phyloP scores from a whole-genome alignment of 768 basidiomycete species.

The Lactifluus volemus region DNA sequence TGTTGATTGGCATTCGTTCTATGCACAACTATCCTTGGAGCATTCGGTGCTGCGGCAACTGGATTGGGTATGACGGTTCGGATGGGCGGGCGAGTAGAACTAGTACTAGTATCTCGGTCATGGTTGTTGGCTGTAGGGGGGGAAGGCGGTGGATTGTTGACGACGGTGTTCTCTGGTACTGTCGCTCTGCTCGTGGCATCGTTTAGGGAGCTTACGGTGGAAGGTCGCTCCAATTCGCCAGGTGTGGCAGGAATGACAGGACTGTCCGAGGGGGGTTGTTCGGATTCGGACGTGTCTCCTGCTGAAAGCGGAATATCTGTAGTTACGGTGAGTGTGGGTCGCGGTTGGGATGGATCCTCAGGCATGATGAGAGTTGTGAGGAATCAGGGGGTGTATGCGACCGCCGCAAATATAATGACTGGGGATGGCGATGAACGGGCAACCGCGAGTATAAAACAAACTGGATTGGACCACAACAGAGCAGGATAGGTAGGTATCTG shows the following conservation, averaged over 20 bases:
- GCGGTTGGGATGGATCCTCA: not conserved
- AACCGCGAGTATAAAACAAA: not conserved
- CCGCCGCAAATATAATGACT: not conserved
- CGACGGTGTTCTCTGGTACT: slow-evolving; percentile 1
- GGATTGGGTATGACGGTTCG: not conserved
- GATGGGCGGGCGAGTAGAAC: not conserved
- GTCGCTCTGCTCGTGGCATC: not conserved
- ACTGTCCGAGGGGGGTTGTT: not conserved
- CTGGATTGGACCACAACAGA: not conserved
- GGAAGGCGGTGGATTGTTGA: not conserved
- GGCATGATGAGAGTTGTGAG: not conserved
- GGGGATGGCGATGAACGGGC: not conserved
- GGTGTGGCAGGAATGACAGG: not conserved
- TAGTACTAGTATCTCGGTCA: not conserved
- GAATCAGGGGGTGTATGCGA: not conserved
- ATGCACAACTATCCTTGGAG: not conserved
- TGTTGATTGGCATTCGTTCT: not conserved
- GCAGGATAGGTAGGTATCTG: not conserved
- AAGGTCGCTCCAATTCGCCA: not conserved
- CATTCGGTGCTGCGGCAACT: not conserved
- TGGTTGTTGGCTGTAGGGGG: not conserved
- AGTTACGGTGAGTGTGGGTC: not conserved
- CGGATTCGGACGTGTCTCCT: not conserved
- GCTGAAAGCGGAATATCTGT: not conserved
- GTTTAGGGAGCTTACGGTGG: not conserved